Evolutionary conservation across 2,329 filamentous ascomycete genomes (phyloP).

Genomic region (Nemania serpens): DNA sequence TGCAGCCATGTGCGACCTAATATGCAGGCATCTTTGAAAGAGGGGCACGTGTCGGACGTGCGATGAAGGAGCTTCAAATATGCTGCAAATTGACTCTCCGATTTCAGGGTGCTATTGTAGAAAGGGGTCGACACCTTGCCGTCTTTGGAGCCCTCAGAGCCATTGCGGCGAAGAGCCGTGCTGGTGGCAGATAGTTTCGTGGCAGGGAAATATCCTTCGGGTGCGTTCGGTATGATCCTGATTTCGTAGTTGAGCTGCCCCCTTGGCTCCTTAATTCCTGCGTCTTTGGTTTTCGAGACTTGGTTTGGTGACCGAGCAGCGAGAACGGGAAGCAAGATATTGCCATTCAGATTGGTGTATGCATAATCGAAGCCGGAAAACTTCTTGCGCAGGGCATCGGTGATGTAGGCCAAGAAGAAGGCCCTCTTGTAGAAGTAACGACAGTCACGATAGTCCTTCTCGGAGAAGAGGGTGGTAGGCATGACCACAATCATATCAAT

Average conservation of each 20-base stretch:
- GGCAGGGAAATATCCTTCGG: conserved; percentile 69
- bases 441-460: conserved; percentile 92
- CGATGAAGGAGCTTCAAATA: conserved; percentile 78
- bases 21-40: conserved; percentile 82
- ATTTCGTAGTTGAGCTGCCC: conserved; percentile 59
- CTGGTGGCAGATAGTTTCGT: conserved; percentile 72
- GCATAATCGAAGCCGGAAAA: conserved; percentile 60
- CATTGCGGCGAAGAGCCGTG: conserved; percentile 68
- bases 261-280: conserved; percentile 24
- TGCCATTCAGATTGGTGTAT: conserved; percentile 73
- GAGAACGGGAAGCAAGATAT: conserved; percentile 74
- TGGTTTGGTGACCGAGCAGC: conserved; percentile 46
- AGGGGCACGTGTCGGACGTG: conserved; percentile 69
- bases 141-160: conserved; percentile 50
- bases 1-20: conserved; percentile 87
- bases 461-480: conserved; percentile 79
- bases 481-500: conserved; percentile 89
- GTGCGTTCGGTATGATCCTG: conserved; percentile 76
- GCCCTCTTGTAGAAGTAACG: conserved; percentile 94
- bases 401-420: conserved; percentile 85
- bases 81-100: conserved; percentile 72
- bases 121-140: conserved; percentile 68
- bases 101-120: conserved; percentile 85
- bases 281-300: conserved; percentile 34
- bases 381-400: conserved; percentile 67